Evolutionary conservation across 2,329 filamentous ascomycete genomes (phyloP).

Genomic region (Aspergillus transmontanensis): DNA sequence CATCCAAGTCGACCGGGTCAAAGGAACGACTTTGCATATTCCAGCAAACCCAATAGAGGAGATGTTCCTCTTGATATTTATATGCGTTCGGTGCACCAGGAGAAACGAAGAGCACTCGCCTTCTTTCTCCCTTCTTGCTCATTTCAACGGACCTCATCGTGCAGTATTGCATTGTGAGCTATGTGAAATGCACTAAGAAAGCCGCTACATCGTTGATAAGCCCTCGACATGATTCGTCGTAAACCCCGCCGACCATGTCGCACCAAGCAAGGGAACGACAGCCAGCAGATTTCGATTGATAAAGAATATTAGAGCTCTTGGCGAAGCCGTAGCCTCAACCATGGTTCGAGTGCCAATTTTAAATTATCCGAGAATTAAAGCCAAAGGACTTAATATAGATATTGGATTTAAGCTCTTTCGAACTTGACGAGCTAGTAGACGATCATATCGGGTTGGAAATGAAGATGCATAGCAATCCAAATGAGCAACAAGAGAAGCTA

Average conservation of each 20-base stretch:
- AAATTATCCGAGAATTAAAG: background rate
- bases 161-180: background rate
- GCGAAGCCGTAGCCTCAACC: background rate
- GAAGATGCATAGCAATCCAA: background rate
- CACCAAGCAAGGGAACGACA: background rate
- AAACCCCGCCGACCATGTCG: background rate
- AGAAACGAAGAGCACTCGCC: background rate
- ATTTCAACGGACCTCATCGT: background rate
- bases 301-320: background rate
- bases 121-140: background rate
- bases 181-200: background rate
- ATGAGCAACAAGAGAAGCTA: background rate
- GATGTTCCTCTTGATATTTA: background rate
- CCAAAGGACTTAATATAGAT: background rate
- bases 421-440: background rate
- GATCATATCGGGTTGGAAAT: background rate
- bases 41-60: background rate
- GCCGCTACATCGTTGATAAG: background rate
- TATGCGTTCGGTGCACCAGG: background rate
- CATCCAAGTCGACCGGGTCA: background rate
- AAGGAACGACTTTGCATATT: background rate
- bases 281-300: background rate
- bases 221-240: background rate
- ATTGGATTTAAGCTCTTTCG: too few species aligned
- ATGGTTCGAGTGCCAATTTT: background rate